A percentile compares a stretch with the other conserved stretches of the same genome.
phyloP scores from a whole-genome alignment of 208 protist genomes.

The Acanthamoeba lenticulata region DNA sequence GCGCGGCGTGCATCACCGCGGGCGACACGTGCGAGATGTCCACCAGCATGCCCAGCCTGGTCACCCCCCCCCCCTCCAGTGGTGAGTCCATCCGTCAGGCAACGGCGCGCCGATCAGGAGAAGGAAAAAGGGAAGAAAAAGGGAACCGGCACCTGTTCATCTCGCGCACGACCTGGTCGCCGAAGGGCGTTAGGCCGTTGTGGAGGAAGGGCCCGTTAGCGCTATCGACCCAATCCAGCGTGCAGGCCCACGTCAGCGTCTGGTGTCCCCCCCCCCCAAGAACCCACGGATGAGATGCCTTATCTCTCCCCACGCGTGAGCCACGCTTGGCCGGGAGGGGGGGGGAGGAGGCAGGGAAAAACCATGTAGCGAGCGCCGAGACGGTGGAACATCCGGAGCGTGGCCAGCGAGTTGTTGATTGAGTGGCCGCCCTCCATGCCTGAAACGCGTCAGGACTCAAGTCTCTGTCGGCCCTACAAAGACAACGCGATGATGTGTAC shows the following conservation, averaged over 20 bases:
- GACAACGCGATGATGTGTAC: background rate
- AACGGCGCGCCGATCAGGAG: no score
- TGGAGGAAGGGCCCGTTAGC: background rate
- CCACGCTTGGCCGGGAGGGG: no score
- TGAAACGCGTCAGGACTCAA: background rate
- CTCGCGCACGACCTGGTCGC: background rate
- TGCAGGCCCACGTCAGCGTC: slow-evolving; percentile 19
- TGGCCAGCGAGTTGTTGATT: background rate
- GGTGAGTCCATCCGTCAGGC: no score
- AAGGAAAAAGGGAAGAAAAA: background rate
- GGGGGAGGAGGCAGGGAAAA: background rate
- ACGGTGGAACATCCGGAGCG: slow-evolving; percentile 39
- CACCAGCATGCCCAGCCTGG: slow-evolving; percentile 45
- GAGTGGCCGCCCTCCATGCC: slow-evolving; percentile 60
- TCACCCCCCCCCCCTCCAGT: no score
- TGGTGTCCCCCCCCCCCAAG: background rate
- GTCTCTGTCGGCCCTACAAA: background rate
- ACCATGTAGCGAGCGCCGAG: slow-evolving; percentile 48
- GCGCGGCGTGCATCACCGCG: slow-evolving; percentile 3
- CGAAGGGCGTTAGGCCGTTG: slow-evolving; percentile 26
- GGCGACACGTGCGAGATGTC: slow-evolving; percentile 56
- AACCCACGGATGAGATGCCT: no score
- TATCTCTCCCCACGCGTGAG: no score
- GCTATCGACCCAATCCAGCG: background rate
- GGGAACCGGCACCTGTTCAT: background rate